Evolutionary conservation across 768 basidiomycete species (phyloP).

Genomic region (Clathrus columnatus): DNA sequence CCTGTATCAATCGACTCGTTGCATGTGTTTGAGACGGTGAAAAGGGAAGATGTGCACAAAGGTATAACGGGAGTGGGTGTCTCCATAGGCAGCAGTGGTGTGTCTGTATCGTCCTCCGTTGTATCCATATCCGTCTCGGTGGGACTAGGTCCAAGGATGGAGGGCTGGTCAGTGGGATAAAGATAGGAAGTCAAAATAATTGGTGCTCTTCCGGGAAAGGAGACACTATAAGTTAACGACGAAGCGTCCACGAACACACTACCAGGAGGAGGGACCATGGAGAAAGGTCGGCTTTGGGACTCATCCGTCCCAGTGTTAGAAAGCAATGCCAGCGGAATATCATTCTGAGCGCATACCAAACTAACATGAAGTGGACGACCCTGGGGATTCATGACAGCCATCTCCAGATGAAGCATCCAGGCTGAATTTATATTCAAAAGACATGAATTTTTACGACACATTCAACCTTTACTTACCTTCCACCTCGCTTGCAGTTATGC

Average conservation of each 20-base stretch:
- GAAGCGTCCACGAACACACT: constrained; percentile 10
- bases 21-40: constrained; percentile 40
- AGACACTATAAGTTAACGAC: constrained; percentile 2
- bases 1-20: neutral
- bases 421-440: constrained; percentile 32
- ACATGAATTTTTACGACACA: constrained; percentile 1
- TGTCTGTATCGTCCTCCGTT: constrained; percentile 19
- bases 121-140: constrained; percentile 13
- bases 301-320: constrained; percentile 14
- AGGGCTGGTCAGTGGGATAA: constrained; percentile 35
- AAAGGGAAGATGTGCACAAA: constrained; percentile 46
- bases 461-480: constrained; percentile 40
- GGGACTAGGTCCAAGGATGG: constrained; percentile 33
- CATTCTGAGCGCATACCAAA: constrained; percentile 50
- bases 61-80: constrained; percentile 40
- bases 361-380: constrained; percentile 50
- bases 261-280: neutral
- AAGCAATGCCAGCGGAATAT: constrained; percentile 52
- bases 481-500: constrained; percentile 49
- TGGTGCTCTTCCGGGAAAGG: constrained; percentile 20
- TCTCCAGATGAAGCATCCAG: constrained; percentile 51
- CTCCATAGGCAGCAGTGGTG: constrained; percentile 26
- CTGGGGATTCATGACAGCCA: constrained; percentile 27
- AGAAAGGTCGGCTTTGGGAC: neutral
- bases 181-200: constrained; percentile 33